A percentile compares a stretch with the other conserved stretches of the same genome.
Conservation (phyloP, 2,329 filamentous ascomycete species). For the Chalara sp. region DNA sequence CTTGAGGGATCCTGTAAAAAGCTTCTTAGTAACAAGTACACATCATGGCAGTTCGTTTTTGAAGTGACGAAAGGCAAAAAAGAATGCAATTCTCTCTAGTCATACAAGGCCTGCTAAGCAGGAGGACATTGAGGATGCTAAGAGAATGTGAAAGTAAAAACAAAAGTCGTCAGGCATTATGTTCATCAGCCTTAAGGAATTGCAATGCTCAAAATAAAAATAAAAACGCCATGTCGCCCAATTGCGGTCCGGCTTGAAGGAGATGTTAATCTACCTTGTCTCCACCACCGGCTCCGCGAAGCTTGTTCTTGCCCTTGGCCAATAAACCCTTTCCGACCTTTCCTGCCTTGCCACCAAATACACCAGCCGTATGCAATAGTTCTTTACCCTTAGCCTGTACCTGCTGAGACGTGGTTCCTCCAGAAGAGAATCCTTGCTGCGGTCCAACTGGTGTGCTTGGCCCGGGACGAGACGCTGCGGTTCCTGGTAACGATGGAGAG, state of each 20-base stretch:
- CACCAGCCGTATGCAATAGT: conserved; percentile 74
- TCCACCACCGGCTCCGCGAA: conserved; percentile 52
- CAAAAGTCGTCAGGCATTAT: conserved; percentile 9
- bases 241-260: conserved; percentile 26
- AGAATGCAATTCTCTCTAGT: conserved; percentile 26
- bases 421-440: conserved; percentile 20
- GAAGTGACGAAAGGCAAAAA: conserved; percentile 20
- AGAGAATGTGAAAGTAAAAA: conserved; percentile 10
- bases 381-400: conserved; percentile 73
- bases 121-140: conserved; percentile 14
- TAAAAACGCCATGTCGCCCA: conserved; percentile 22
- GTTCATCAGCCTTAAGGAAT: conserved; percentile 20
- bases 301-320: conserved; percentile 83
- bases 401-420: conserved; percentile 25
- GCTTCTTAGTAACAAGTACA: conserved; percentile 25
- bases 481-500: conserved; percentile 20
- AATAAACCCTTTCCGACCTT: conserved; percentile 87
- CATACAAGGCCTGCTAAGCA: conserved; percentile 27
- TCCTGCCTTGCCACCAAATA: conserved; percentile 59
- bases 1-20: conserved; percentile 26
- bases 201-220: conserved; percentile 13
- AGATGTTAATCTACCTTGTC: conserved; percentile 79
- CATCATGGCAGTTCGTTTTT: conserved; percentile 15
- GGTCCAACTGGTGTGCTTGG: conserved; percentile 13
- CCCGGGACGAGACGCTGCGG: conserved; percentile 11